These are phyloP conservation scores for Torulaspora maleeae DNA, from an alignment of 805 yeast genomes.

Conservation along the genomic window DNA sequence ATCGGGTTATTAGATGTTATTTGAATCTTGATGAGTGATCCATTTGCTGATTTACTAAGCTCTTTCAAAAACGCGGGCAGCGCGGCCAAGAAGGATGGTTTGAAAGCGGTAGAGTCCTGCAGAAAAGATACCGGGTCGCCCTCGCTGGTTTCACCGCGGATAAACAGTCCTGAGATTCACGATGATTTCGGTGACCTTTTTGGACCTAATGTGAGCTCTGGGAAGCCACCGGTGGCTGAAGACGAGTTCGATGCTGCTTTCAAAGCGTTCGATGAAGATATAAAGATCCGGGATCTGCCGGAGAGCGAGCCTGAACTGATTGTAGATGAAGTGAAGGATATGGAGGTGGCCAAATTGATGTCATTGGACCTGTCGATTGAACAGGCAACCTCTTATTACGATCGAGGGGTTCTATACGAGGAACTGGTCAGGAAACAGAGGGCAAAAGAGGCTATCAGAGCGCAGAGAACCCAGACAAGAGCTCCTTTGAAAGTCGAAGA, in stretches of 20 bases:
- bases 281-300: not conserved
- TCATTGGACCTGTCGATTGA: slow-evolving; percentile 28
- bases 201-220: slow-evolving; percentile 9
- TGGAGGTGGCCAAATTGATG: slow-evolving; percentile 36
- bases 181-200: slow-evolving; percentile 25
- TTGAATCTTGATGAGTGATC: slow-evolving; percentile 26
- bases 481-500: not conserved
- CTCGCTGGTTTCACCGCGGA: not conserved
- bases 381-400: slow-evolving; percentile 22
- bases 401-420: slow-evolving; percentile 28
- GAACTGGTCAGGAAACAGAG: slow-evolving; percentile 10
- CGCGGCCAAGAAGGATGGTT: not conserved
- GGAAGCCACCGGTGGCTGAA: not conserved
- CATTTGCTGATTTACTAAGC: slow-evolving; percentile 42
- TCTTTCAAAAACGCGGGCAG: slow-evolving; percentile 19
- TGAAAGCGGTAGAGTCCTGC: not conserved
- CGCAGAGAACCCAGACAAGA: not conserved
- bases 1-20: not conserved
- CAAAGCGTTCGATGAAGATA: slow-evolving; percentile 14
- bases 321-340: slow-evolving; percentile 34
- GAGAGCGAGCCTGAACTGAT: slow-evolving; percentile 7
- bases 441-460: slow-evolving; percentile 1
- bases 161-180: slow-evolving; percentile 1
- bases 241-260: slow-evolving; percentile 26
- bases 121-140: not conserved